Base-by-base conservation (phyloP, 495 filamentous ascomycete species). In the Hypomontagnella monticulosa region DNA sequence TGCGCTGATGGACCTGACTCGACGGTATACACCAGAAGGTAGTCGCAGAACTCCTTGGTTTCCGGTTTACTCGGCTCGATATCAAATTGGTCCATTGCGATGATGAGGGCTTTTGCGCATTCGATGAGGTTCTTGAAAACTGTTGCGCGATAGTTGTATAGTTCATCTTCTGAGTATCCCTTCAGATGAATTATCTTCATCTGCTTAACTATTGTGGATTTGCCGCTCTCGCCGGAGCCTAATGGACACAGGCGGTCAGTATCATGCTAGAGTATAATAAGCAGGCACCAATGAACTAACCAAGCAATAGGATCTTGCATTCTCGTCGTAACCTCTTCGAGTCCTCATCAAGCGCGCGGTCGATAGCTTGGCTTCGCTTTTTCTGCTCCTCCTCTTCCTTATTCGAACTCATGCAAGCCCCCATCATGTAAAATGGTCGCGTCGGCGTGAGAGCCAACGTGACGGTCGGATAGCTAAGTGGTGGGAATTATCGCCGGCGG, bases 171-270 rank as follows among this genome's bases (percentile, higher is more conserved):
- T 2, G 91, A 90, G 76, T 98, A 99, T 57, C 95, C 95, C 78
- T 96, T 96, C 71, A 97, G 91, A 71, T 98, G 95, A 67, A 98
- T 98, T 71, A 99, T 98, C 79, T 99, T 99, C 95, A 98, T 99
- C 83, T 98, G 95, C 77, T 98, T 98, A 63, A 99, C 95, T 66
- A 98, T 97, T 3, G 95, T 99, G 47, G 95, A 97, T 78, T 99
- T 99, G 48, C 95, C 95, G 78, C 93, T 97, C 83, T 99, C 95
- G 59, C 95, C 95, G 57, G 95, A 97, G 37, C 95, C 95, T 99
- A 71, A 41, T 44, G 43, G 20, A 49, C 23, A 11, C 11, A 15
- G 33, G 14, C 36, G n/a, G 37, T 69, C 43, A 70, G 60, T 47
- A 47, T 37, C 27, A 20, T 47, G n/a, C 15, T 37, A 34, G 4